phyloP scores from a whole-genome alignment of 2,329 filamentous ascomycete species.

The Xylariomycetidae sp. region DNA sequence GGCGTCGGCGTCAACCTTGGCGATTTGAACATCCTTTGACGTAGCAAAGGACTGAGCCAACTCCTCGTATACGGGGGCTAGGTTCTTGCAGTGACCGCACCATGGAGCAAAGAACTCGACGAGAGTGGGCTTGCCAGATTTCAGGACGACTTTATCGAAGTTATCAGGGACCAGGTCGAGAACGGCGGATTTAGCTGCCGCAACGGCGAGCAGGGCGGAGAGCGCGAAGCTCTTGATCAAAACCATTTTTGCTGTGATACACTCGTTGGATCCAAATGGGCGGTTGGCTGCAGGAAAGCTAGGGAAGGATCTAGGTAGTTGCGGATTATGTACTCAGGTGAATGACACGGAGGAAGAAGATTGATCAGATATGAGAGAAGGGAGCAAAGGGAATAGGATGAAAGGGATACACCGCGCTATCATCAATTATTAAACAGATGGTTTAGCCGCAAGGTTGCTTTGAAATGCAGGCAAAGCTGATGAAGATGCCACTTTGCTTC shows the following conservation, averaged over 20 bases:
- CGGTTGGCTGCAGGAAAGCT: too few species aligned
- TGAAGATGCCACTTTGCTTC: too few species aligned
- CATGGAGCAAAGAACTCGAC: slow-evolving; percentile 98
- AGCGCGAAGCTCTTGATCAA: slow-evolving; percentile 57
- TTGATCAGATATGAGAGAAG: too few species aligned
- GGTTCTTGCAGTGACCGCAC: slow-evolving; percentile 98
- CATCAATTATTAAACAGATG: too few species aligned
- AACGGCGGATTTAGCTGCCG: slow-evolving; percentile 73
- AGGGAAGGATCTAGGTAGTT: too few species aligned
- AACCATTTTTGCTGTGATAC: slow-evolving; percentile 35
- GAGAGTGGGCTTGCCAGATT: slow-evolving; percentile 90
- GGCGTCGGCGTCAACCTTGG: slow-evolving; percentile 92
- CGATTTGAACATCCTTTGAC: slow-evolving; percentile 73
- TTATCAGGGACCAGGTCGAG: slow-evolving; percentile 85
- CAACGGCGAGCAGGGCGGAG: slow-evolving; percentile 49
- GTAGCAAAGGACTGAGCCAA: slow-evolving; percentile 70
- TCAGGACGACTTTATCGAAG: slow-evolving; percentile 85
- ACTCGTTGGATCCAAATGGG: too few species aligned
- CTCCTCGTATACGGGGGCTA: slow-evolving; percentile 93
- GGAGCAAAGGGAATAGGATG: too few species aligned
- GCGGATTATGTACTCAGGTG: too few species aligned
- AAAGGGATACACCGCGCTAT: too few species aligned
- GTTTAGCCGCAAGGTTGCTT: too few species aligned
- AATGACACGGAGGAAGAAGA: too few species aligned
- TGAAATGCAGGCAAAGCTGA: not conserved